These are phyloP conservation scores for Corchorus olitorius DNA, from an alignment of 345 rosid species.

Conservation along the genomic window DNA sequence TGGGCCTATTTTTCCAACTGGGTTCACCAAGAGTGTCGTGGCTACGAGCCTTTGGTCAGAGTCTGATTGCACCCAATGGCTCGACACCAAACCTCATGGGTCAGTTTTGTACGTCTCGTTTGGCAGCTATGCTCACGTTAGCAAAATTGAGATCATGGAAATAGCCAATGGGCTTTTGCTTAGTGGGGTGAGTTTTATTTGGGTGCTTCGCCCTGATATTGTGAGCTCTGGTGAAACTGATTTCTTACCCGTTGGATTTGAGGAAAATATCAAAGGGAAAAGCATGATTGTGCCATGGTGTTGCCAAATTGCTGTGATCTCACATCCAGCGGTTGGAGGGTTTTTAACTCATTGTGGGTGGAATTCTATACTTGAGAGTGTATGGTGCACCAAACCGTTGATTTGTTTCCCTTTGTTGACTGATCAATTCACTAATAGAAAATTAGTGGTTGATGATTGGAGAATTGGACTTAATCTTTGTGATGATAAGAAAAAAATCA, in stretches of 20 bases:
- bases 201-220: conserved; percentile 80
- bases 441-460: conserved; percentile 85
- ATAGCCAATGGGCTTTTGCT: conserved; percentile 60
- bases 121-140: conserved; percentile 74
- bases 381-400: conserved; percentile 72
- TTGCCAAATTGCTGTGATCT: conserved; percentile 52
- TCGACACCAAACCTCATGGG: conserved; percentile 51
- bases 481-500: conserved; percentile 26
- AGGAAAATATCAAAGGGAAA: conserved; percentile 39
- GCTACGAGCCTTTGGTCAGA: conserved; percentile 83
- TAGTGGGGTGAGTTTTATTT: conserved; percentile 59
- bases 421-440: conserved; percentile 82
- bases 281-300: conserved; percentile 78
- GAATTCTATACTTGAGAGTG: conserved; percentile 75
- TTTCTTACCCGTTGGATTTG: conserved; percentile 53
- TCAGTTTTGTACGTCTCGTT: conserved; percentile 80
- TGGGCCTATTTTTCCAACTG: conserved; percentile 72
- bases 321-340: conserved; percentile 70
- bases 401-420: conserved; percentile 69
- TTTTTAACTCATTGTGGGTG: conserved; percentile 86
- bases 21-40: conserved; percentile 41
- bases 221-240: conserved; percentile 59
- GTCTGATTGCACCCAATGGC: conserved; percentile 82
- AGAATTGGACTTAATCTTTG: conserved; percentile 63
- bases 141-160: conserved; percentile 47